Percentiles rank a stretch among this genome's conserved stretches.
Conservation (phyloP, 2,329 filamentous ascomycete genomes). For the Monosporascus sp. region DNA sequence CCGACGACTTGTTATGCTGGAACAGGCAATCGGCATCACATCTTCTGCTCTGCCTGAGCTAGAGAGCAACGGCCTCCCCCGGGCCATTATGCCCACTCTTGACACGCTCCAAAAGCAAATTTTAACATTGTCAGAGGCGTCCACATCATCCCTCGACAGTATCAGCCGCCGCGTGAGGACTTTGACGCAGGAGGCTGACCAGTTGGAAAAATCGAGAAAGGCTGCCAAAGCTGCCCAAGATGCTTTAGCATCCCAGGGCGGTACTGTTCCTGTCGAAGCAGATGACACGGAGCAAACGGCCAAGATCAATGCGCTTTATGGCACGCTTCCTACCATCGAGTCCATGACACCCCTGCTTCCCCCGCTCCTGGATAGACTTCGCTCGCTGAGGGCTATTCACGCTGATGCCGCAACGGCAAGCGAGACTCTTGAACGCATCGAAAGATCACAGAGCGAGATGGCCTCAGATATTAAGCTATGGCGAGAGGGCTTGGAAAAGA, state of each 20-base stretch:
- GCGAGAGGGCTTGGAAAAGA: conserved; percentile 72
- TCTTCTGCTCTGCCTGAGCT: conserved; percentile 61
- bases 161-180: conserved; percentile 65
- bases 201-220: conserved; percentile 60
- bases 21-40: conserved; percentile 75
- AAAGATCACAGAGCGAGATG: conserved; percentile 77
- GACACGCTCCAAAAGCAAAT: conserved; percentile 79
- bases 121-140: conserved; percentile 66
- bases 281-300: conserved; percentile 67
- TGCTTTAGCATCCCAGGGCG: conserved; percentile 45
- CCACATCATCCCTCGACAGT: conserved; percentile 66
- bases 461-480: conserved; percentile 79
- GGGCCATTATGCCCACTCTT: conserved; percentile 77
- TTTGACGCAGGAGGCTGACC: conserved; percentile 68
- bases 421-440: conserved; percentile 70
- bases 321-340: conserved; percentile 83
- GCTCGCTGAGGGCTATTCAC: conserved; percentile 80
- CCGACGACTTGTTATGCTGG: conserved; percentile 69
- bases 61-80: conserved; percentile 50
- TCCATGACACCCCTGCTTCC: conserved; percentile 80
- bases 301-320: conserved; percentile 90
- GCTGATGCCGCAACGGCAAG: conserved; percentile 79
- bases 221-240: conserved; percentile 60
- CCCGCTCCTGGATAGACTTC: conserved; percentile 75
- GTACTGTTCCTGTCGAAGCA: conserved; percentile 31